Evolutionary conservation across 305 asterid species (phyloP).

Genomic region (Ruellia speciosa): DNA sequence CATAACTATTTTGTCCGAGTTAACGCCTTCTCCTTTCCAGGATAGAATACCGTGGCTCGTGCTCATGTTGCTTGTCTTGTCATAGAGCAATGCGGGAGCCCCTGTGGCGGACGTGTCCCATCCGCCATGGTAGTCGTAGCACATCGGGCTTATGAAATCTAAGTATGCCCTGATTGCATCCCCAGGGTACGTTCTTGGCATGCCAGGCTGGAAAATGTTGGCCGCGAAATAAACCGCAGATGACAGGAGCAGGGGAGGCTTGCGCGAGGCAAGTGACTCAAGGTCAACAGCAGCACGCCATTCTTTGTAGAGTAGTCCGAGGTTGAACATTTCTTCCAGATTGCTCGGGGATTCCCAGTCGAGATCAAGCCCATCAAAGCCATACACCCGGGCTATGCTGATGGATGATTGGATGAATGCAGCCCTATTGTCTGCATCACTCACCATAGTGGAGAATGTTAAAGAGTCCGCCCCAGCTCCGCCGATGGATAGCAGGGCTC

Average conservation of each 20-base stretch:
- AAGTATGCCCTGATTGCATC: slow-evolving; percentile 41
- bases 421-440: slow-evolving; percentile 14
- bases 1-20: slow-evolving; percentile 50
- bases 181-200: slow-evolving; percentile 42
- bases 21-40: slow-evolving; percentile 62
- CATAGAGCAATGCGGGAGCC: slow-evolving; percentile 65
- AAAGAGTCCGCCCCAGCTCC: slow-evolving; percentile 20
- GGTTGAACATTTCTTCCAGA: slow-evolving; percentile 32
- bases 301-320: slow-evolving; percentile 34
- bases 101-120: slow-evolving; percentile 64
- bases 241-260: slow-evolving; percentile 33
- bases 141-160: slow-evolving; percentile 72
- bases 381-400: slow-evolving; percentile 23
- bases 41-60: slow-evolving; percentile 59
- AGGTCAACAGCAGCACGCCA: slow-evolving; percentile 33
- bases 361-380: slow-evolving; percentile 48
- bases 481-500: slow-evolving; percentile 26
- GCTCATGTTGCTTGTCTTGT: slow-evolving; percentile 44
- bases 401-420: slow-evolving; percentile 37
- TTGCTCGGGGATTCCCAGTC: slow-evolving; percentile 46
- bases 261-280: slow-evolving; percentile 24
- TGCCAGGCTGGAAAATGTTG: slow-evolving; percentile 17
- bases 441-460: slow-evolving; percentile 27
- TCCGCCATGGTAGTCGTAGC: slow-evolving; percentile 62
- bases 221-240: slow-evolving; percentile 47